These are phyloP conservation scores for Triangularia setosa DNA, from an alignment of 2,329 filamentous ascomycete genomes.

Conservation along the genomic window DNA sequence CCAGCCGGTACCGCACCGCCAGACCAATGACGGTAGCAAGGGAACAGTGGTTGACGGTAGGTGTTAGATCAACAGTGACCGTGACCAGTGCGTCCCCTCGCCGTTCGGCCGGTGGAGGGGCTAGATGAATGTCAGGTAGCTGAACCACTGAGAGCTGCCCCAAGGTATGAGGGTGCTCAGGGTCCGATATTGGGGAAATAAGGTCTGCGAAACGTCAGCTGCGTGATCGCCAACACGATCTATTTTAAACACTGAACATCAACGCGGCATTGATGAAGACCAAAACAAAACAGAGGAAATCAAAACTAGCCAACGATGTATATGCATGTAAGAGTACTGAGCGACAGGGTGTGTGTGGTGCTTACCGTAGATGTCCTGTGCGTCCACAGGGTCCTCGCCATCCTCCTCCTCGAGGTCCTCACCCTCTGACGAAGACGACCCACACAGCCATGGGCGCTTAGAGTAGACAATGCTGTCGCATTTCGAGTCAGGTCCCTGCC, in stretches of 20 bases:
- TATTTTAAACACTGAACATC: not conserved
- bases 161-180: conserved; percentile 90
- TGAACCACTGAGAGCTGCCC: conserved; percentile 93
- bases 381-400: conserved; percentile 77
- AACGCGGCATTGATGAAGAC: conserved; percentile 10
- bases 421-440: conserved; percentile 34
- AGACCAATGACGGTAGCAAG: conserved; percentile 94
- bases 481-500: conserved; percentile 46
- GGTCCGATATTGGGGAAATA: conserved; percentile 91
- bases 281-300: not conserved
- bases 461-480: conserved; percentile 46
- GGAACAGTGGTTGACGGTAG: conserved; percentile 95
- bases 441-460: conserved; percentile 40
- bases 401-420: conserved; percentile 31
- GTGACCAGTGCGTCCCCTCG: conserved; percentile 58
- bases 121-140: conserved; percentile 85
- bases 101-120: conserved; percentile 54
- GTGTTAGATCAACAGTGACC: conserved; percentile 85
- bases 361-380: conserved; percentile 92
- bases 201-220: conserved; percentile 62
- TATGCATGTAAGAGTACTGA: not conserved
- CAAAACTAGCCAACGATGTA: not conserved
- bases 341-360: not conserved
- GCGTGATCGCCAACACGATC: conserved; percentile 23
- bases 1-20: conserved; percentile 84